phyloP scores from a whole-genome alignment of 805 yeast species.

The Saccharomyces paradoxus region DNA sequence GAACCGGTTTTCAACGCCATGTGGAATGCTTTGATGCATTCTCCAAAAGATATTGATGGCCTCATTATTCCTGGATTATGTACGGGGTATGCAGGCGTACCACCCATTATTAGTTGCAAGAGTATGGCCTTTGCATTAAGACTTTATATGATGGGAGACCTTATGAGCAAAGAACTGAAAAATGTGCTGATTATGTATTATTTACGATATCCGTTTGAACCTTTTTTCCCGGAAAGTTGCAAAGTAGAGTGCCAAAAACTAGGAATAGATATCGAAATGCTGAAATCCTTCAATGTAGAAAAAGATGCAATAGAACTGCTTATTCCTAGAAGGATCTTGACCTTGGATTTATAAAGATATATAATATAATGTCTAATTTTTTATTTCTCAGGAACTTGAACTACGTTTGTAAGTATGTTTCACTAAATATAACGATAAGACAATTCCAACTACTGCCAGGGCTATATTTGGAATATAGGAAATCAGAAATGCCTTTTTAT shows the following conservation, averaged over 20 bases:
- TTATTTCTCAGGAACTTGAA: not conserved
- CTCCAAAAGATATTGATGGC: slow-evolving; percentile 17
- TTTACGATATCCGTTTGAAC: slow-evolving; percentile 17
- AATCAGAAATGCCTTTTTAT: slow-evolving; percentile 20
- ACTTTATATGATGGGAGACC: slow-evolving; percentile 12
- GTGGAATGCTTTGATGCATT: slow-evolving; percentile 19
- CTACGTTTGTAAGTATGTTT: slow-evolving; percentile 4
- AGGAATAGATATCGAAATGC: slow-evolving; percentile 11
- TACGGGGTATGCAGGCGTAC: slow-evolving; percentile 30
- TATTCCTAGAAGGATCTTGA: slow-evolving; percentile 8
- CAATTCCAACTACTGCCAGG: slow-evolving; percentile 15
- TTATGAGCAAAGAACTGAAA: slow-evolving; percentile 15
- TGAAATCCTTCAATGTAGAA: slow-evolving; percentile 13
- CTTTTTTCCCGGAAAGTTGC: slow-evolving; percentile 14
- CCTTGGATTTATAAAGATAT: not conserved
- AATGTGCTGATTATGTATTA: slow-evolving; percentile 24
- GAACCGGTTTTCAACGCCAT: slow-evolving; percentile 25
- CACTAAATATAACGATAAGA: slow-evolving; percentile 11
- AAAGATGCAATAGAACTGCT: slow-evolving; percentile 15
- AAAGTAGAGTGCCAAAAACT: slow-evolving; percentile 15
- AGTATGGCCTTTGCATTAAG: slow-evolving; percentile 26
- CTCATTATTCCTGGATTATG: slow-evolving; percentile 28
- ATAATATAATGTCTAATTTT: not conserved
- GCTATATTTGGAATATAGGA: slow-evolving; percentile 25
- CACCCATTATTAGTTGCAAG: slow-evolving; percentile 19